Percentiles rank a stretch among this genome's conserved stretches.
Conservation (phyloP, 169 alveolate species). For the Plasmodium fragile region DNA sequence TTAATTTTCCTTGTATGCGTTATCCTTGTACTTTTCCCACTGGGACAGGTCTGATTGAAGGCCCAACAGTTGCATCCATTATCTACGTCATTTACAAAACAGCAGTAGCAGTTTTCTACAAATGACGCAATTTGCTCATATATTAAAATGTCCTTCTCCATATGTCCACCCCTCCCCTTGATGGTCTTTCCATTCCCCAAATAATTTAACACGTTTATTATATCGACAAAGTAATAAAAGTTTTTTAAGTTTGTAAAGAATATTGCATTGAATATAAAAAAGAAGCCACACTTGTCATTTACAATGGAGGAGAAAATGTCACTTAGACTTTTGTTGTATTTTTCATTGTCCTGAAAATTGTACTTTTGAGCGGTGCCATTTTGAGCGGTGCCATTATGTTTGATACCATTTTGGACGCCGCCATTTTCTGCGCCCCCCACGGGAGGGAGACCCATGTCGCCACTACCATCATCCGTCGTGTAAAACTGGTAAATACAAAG, state of each 20-base stretch:
- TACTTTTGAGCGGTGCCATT: not conserved
- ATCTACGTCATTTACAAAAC: slow-evolving; percentile 2
- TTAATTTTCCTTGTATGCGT: not conserved
- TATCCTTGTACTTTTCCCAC: not conserved
- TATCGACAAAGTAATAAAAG: slow-evolving; percentile 57
- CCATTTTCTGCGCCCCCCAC: not conserved
- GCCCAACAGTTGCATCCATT: not conserved
- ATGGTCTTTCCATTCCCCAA: slow-evolving; percentile 18
- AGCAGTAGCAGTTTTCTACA: slow-evolving; percentile 25
- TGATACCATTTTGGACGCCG: not conserved
- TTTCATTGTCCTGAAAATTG: slow-evolving; percentile 22
- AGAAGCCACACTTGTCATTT: slow-evolving; percentile 68
- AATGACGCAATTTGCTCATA: slow-evolving; percentile 47
- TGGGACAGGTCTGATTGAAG: not conserved
- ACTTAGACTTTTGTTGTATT: slow-evolving; percentile 7
- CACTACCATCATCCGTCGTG: not conserved
- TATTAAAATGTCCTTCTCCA: slow-evolving; percentile 12
- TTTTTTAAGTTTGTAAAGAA: slow-evolving; percentile 65
- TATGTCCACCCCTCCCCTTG: not conserved
- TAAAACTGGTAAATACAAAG: slow-evolving; percentile 48
- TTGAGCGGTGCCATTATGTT: not conserved
- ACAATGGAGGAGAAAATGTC: slow-evolving; percentile 22
- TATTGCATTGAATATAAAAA: slow-evolving; percentile 34
- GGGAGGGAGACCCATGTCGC: not conserved
- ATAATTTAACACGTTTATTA: slow-evolving; percentile 53